Conservation (phyloP, 805 yeast genomes). For the Suhomyces faveliae region DNA sequence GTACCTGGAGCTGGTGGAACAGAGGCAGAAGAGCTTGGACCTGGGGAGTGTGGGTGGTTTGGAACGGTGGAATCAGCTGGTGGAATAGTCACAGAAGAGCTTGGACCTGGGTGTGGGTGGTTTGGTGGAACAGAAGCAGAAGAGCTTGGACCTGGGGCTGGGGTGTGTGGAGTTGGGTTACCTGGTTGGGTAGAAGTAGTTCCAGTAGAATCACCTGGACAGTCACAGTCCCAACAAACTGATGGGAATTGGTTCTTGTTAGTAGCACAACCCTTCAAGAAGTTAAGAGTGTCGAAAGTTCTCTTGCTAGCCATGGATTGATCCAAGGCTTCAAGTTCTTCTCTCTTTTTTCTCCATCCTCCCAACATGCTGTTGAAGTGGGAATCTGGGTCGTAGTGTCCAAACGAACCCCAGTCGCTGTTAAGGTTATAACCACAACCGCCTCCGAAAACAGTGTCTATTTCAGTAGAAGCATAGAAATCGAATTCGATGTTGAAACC, state of each 20-base stretch:
- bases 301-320: slow-evolving; percentile 3
- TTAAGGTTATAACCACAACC: slow-evolving; percentile 7
- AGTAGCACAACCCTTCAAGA: slow-evolving; percentile 7
- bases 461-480: slow-evolving; percentile 10
- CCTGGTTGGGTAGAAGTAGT: not conserved
- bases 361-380: slow-evolving; percentile 4
- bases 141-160: not conserved
- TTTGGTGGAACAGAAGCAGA: slow-evolving; percentile 1
- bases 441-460: slow-evolving; percentile 10
- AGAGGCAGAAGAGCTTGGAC: not conserved
- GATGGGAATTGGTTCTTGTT: slow-evolving; percentile 4
- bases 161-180: not conserved
- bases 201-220: slow-evolving; percentile 1
- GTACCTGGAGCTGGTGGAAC: slow-evolving; percentile 1
- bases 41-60: not conserved
- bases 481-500: slow-evolving; percentile 19
- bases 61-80: not conserved
- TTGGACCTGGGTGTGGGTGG: too few species aligned
- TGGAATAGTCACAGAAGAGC: slow-evolving; percentile 4
- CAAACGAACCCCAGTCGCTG: not conserved
- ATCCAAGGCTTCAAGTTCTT: not conserved
- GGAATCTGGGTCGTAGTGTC: slow-evolving; percentile 5
- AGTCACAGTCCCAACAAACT: slow-evolving; percentile 15
- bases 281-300: not conserved
- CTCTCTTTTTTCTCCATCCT: slow-evolving; percentile 10